Percentiles rank a stretch among this genome's conserved stretches.
phyloP scores from a whole-genome alignment of 1,284 basidiomycete species.

The Apiotrichum gracile region DNA sequence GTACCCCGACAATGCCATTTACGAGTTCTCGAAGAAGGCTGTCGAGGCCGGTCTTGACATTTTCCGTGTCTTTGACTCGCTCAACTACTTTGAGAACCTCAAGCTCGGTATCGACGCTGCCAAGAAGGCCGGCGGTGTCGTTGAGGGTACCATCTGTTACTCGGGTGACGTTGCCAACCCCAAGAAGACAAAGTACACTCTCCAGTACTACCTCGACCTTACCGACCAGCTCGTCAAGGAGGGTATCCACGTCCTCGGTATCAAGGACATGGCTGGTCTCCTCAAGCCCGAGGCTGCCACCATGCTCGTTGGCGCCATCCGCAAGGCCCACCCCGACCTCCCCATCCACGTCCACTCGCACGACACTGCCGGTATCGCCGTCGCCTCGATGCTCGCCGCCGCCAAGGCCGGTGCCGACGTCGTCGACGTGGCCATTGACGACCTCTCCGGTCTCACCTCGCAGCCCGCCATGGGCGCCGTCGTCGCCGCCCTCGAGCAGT shows the following conservation, averaged over 20 bases:
- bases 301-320: slow-evolving; percentile 88
- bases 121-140: slow-evolving; percentile 98
- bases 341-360: slow-evolving; percentile 99
- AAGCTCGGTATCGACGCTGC: slow-evolving; percentile 96
- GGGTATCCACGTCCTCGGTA: slow-evolving; percentile 94
- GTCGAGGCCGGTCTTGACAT: slow-evolving; percentile 99
- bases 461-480: slow-evolving; percentile 99
- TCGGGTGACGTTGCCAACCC: slow-evolving; percentile 95
- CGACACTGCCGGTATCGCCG: slow-evolving; percentile 97
- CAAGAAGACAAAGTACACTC: slow-evolving; percentile 95
- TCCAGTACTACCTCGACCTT: slow-evolving; percentile 97
- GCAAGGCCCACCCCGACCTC: slow-evolving; percentile 92
- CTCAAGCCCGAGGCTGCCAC: slow-evolving; percentile 92
- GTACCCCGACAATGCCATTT: slow-evolving; percentile 99
- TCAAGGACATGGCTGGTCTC: slow-evolving; percentile 99
- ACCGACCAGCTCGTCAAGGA: slow-evolving; percentile 88
- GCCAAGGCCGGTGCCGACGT: slow-evolving; percentile 96
- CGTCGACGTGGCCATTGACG: slow-evolving; percentile 97
- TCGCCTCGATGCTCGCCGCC: slow-evolving; percentile 91
- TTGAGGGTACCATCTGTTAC: slow-evolving; percentile 97
- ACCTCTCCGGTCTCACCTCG: slow-evolving; percentile 97
- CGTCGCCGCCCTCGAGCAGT: slow-evolving; percentile 91
- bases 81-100: slow-evolving; percentile 98
- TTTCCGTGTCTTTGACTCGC: slow-evolving; percentile 98
- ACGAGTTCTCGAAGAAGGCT: slow-evolving; percentile 95